Evolutionary conservation across 306 rosid species (phyloP).

Genomic region (Albizia julibrissin): DNA sequence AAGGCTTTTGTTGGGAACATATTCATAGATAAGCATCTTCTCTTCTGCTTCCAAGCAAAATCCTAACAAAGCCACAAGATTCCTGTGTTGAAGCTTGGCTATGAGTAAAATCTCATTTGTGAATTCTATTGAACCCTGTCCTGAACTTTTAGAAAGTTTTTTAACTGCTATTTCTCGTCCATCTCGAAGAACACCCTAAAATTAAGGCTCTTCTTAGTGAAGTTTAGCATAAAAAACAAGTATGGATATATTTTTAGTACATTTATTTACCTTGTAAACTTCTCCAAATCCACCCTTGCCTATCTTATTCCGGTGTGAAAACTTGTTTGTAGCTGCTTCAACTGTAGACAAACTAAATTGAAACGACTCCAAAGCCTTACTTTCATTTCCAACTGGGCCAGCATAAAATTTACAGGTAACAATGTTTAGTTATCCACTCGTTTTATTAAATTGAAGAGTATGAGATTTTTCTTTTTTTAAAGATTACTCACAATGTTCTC

Average conservation of each 20-base stretch:
- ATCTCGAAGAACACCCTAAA: constrained; percentile 33
- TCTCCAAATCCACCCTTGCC: constrained; percentile 66
- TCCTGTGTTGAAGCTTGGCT: constrained; percentile 49
- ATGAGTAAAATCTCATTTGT: constrained; percentile 42
- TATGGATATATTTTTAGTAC: neutral
- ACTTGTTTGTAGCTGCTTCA: constrained; percentile 51
- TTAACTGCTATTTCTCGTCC: constrained; percentile 47
- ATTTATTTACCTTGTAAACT: constrained; percentile 9
- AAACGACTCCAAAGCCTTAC: constrained; percentile 36
- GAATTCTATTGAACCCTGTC: constrained; percentile 39
- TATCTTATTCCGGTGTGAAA: constrained; percentile 40
- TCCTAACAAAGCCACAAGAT: constrained; percentile 44
- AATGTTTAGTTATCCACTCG: neutral
- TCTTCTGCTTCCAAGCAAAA: constrained; percentile 41
- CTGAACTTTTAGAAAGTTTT: constrained; percentile 29
- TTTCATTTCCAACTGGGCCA: constrained; percentile 33
- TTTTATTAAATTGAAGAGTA: neutral
- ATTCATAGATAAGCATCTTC: constrained; percentile 32
- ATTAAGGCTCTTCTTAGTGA: neutral
- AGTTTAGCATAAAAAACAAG: neutral
- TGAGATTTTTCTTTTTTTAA: neutral
- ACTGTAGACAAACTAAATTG: constrained; percentile 40
- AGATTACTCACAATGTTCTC: constrained; percentile 34
- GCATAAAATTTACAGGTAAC: neutral
- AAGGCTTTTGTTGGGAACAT: constrained; percentile 31